Evolutionary conservation across 1,284 basidiomycete species (phyloP), one percentile per base, ranked within the genome.

Genomic region (Rhodotorula sp.): DNA sequence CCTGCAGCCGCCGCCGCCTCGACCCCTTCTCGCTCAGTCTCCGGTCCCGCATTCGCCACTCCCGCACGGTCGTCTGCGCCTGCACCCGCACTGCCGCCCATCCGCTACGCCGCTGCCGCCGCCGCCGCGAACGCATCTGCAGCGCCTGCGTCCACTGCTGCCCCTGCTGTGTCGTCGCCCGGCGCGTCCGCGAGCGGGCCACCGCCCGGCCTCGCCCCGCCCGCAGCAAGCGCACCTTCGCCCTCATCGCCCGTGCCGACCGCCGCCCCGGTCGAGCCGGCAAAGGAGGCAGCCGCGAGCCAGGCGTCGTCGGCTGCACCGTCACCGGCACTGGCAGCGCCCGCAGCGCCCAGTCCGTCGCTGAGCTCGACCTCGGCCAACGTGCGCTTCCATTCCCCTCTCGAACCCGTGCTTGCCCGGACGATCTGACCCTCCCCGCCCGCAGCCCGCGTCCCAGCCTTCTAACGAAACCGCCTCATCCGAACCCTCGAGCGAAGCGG

Each of bases 71-170:
- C 63, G 1, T 19, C 70, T 85, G 85, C 83, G 58, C 82, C 84
- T 14, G 71, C 84, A n/a, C 81, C 66, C 1, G 44, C 86, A 27
- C 80, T 91, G 64, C 90, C 93, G 42, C 85, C 87, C 2, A 92
- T 96, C 79, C 87, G 91, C 62, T 97, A 97, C 79, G 91, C 95
- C 48, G 88, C 92, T 13, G 93, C 70, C 7, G 70, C 93, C 0
- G 94, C 93, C 3, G 93, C 93, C 1, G 93, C 92, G 0, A 56
- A 66, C 64, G 54, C 65, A 66, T 49, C 68, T 56, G 52, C 61
- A 1, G 16, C 61, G 13, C n/a, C 61, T 1, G 3, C 42, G 7
- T 16, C 42, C 2, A 21, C n/a, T 42, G n/a, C 50, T 5, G 14
- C 60, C 13, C n/a, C 60, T 9, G 21, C 50, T 23, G 59, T 49